Evolutionary conservation across 1,139 yeast species (phyloP).

Genomic region (Suhomyces bolitotheri): DNA sequence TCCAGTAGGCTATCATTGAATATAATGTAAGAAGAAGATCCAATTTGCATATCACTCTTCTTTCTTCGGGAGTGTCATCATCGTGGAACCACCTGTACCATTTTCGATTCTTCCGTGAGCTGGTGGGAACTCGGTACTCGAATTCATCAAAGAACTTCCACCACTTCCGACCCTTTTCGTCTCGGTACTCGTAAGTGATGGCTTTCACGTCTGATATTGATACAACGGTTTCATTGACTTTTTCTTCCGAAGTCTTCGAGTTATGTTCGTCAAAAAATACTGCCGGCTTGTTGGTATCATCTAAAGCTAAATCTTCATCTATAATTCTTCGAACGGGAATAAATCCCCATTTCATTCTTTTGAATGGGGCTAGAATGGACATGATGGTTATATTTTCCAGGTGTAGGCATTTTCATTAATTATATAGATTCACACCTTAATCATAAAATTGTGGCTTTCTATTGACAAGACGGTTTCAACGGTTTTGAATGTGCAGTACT

Average conservation of each 20-base stretch:
- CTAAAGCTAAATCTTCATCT: constrained; percentile 26
- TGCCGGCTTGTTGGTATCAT: not conserved
- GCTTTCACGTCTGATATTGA: constrained; percentile 1
- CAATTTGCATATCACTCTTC: constrained; percentile 55
- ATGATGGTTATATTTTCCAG: too few relatives aligned
- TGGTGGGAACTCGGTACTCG: constrained; percentile 50
- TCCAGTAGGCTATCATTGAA: constrained; percentile 66
- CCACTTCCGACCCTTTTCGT: constrained; percentile 62
- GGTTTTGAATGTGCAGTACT: not conserved
- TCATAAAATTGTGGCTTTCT: too few relatives aligned
- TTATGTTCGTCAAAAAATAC: not conserved
- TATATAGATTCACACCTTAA: too few relatives aligned
- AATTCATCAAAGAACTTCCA: constrained; percentile 62
- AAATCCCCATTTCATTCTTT: constrained; percentile 48
- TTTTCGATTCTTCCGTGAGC: constrained; percentile 37
- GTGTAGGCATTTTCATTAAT: too few relatives aligned
- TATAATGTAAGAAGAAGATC: constrained; percentile 61
- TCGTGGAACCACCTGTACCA: constrained; percentile 67
- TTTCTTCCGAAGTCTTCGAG: not conserved
- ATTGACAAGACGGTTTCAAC: too few relatives aligned
- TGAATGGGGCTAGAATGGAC: constrained; percentile 14
- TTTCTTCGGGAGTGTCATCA: constrained; percentile 54
- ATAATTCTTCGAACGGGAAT: constrained; percentile 46
- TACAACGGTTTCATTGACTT: not conserved
- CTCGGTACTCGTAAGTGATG: constrained; percentile 45